Conservation (phyloP, 495 filamentous ascomycete species). For the Massariosphaeria phaeospora region DNA sequence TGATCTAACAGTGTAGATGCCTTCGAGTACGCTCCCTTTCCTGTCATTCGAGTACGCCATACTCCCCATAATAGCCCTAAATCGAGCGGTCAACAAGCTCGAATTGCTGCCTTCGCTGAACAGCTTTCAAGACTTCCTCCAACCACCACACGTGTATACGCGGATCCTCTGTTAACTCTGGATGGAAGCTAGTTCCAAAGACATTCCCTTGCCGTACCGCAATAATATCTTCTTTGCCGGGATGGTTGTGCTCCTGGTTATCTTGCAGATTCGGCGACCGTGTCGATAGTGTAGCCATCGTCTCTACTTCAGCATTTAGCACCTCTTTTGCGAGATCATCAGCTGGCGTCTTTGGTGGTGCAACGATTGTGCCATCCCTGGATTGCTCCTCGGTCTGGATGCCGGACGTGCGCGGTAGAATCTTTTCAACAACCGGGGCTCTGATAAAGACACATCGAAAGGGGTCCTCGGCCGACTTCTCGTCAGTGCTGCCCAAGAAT, state of each 20-base stretch:
- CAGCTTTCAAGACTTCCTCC: constrained; percentile 53
- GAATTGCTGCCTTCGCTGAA: constrained; percentile 25
- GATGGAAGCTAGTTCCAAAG: constrained; percentile 95
- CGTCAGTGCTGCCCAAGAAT: constrained; percentile 51
- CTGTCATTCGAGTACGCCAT: not conserved
- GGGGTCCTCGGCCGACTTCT: constrained; percentile 34
- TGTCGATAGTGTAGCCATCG: constrained; percentile 54
- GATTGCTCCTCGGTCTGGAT: constrained; percentile 49
- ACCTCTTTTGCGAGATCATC: constrained; percentile 31
- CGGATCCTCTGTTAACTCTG: constrained; percentile 82
- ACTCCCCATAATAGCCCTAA: not conserved
- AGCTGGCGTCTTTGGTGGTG: constrained; percentile 49
- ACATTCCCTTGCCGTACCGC: constrained; percentile 91
- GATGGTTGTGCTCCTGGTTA: constrained; percentile 26
- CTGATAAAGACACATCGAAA: constrained; percentile 91
- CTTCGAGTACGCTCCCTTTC: not conserved
- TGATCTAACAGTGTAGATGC: not conserved
- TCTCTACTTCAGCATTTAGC: constrained; percentile 47
- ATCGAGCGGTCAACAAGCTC: constrained; percentile 10
- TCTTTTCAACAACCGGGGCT: constrained; percentile 84
- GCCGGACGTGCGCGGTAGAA: constrained; percentile 56
- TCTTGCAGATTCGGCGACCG: constrained; percentile 30
- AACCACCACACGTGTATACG: constrained; percentile 96
- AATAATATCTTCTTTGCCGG: constrained; percentile 68
- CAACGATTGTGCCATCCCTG: constrained; percentile 60